These are phyloP conservation scores for Neurospora sp. DNA, from an alignment of 495 filamentous ascomycete species.

Conservation along the genomic window DNA sequence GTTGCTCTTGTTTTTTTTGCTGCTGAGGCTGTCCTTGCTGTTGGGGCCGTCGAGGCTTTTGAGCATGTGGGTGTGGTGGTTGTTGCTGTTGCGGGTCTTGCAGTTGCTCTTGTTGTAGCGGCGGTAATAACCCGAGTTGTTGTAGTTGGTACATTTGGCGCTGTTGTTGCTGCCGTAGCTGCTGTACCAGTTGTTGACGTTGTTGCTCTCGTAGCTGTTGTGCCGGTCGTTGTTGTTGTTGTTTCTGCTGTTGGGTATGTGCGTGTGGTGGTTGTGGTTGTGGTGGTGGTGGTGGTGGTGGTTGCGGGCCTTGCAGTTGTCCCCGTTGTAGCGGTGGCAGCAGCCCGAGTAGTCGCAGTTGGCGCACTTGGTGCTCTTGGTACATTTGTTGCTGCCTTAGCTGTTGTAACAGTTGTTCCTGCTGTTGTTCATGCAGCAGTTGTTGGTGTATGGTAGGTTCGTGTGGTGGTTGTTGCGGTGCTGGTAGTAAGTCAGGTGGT, in stretches of 20 bases:
- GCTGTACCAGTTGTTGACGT: background rate
- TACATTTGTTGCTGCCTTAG: background rate
- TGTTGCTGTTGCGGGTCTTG: background rate
- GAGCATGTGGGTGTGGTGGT: background rate
- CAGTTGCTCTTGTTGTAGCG: background rate
- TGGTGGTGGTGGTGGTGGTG: too few relatives aligned
- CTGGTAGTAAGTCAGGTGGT: background rate
- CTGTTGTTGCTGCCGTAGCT: background rate
- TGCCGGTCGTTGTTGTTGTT: background rate
- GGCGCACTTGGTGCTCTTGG: background rate
- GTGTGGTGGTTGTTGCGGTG: background rate
- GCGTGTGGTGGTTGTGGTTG: background rate
- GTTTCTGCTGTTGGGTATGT: background rate
- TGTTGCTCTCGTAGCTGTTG: background rate
- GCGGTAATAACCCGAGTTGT: background rate
- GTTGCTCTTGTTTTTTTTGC: background rate
- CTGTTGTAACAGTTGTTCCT: background rate
- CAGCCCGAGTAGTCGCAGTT: background rate
- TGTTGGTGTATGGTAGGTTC: background rate
- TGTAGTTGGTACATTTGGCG: background rate
- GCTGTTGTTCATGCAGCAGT: background rate
- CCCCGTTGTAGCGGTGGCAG: background rate
- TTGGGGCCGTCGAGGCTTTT: background rate
- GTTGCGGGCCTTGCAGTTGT: background rate
- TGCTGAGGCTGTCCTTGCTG: background rate